A percentile compares a stretch with the other conserved stretches of the same genome.
These are phyloP conservation scores for Tolypocladium tundrense DNA, from an alignment of 2,329 filamentous ascomycete species.

Conservation along the genomic window DNA sequence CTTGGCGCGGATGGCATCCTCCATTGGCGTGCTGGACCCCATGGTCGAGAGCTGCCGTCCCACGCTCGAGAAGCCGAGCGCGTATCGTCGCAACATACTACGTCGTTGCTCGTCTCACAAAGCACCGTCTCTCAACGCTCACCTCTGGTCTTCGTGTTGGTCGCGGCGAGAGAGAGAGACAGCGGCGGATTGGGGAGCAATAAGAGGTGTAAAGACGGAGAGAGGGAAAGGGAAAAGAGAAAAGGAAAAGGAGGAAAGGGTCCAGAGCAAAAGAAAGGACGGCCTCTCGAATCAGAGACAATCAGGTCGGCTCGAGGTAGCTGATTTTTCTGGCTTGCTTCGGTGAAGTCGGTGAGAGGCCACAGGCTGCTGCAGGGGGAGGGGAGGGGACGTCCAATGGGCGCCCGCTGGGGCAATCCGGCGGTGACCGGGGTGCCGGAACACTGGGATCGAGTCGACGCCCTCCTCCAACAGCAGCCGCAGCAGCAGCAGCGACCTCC, in stretches of 20 bases:
- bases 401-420: not conserved
- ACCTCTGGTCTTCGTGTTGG: not conserved
- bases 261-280: not conserved
- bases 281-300: not conserved
- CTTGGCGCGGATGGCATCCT: constrained; percentile 76
- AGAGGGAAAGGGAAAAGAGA: not conserved
- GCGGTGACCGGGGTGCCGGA: constrained; percentile 3
- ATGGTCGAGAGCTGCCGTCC: constrained; percentile 38
- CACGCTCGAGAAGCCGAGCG: constrained; percentile 43
- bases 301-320: not conserved
- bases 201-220: not conserved
- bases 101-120: constrained; percentile 4
- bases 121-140: not conserved
- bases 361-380: not conserved
- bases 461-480: not conserved
- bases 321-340: constrained; percentile 1
- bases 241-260: not conserved
- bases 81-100: constrained; percentile 36
- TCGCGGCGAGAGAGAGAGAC: not conserved
- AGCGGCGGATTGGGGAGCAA: not conserved
- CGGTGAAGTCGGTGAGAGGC: constrained; percentile 11
- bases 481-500: not conserved
- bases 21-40: constrained; percentile 65
- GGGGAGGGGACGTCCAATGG: not conserved
- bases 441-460: not conserved